Conservation (phyloP, 192 early-diverging fungal species). For the Coemansia brasiliensis region DNA sequence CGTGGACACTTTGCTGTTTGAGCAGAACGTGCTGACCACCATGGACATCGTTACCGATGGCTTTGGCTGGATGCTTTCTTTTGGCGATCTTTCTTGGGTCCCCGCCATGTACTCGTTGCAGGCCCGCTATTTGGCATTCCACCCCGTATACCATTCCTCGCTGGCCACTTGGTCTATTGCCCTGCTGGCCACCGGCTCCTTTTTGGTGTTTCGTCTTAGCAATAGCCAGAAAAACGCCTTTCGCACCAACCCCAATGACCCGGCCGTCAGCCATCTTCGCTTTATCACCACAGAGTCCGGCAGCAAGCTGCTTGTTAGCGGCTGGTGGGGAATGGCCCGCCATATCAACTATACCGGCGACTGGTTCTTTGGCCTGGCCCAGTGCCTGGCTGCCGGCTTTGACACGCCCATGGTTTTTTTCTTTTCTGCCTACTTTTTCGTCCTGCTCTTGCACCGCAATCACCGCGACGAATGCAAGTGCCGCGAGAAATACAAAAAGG, state of each 20-base stretch:
- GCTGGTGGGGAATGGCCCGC: slow-evolving; percentile 95
- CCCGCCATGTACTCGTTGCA: slow-evolving; percentile 89
- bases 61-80: slow-evolving; percentile 87
- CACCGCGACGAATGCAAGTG: slow-evolving; percentile 89
- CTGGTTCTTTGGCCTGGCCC: slow-evolving; percentile 89
- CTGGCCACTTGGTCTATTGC: slow-evolving; percentile 46
- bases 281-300: slow-evolving; percentile 86
- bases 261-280: slow-evolving; percentile 67
- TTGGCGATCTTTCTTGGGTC: slow-evolving; percentile 85
- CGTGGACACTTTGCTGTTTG: slow-evolving; percentile 72
- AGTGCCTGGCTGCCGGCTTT: slow-evolving; percentile 88
- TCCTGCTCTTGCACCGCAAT: slow-evolving; percentile 87
- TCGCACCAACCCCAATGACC: slow-evolving; percentile 66
- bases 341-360: slow-evolving; percentile 97
- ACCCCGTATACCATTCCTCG: slow-evolving; percentile 63
- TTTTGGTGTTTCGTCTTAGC: slow-evolving; percentile 83
- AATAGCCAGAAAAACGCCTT: slow-evolving; percentile 93
- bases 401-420: slow-evolving; percentile 84
- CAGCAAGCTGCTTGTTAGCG: slow-evolving; percentile 73
- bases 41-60: slow-evolving; percentile 99
- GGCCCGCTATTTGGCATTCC: slow-evolving; percentile 78
- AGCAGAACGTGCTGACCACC: slow-evolving; percentile 83
- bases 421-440: slow-evolving; percentile 89
- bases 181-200: slow-evolving; percentile 61
- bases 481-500: slow-evolving; percentile 86